Evolutionary conservation across 805 yeast species (phyloP), one percentile per base, ranked within the genome.

Genomic region (Candida bentonensis): DNA sequence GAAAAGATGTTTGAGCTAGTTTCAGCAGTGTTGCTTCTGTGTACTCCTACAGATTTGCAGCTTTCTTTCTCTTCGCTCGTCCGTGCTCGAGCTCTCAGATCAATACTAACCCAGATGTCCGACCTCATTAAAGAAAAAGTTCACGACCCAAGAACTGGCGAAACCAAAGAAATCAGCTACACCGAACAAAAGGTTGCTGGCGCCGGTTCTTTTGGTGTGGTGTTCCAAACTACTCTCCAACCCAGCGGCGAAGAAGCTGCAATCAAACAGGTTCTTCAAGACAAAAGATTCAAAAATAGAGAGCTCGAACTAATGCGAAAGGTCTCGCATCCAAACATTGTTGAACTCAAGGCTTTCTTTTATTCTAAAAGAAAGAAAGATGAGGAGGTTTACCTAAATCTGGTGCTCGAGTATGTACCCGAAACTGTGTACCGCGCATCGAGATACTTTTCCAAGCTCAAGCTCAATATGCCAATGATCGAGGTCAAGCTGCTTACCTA

Each of bases 201-300:
- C n/a, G 94, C 85, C 63, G 98, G 98, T 9, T 88, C 97, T n/a
- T 92, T 92, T 66, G 98, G 98, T 2, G 88, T 87, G 26, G 98
- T 92, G n/a, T 87, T 86, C 60, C 92, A 85, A 53, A 86, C 95
- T 4, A 78, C 75, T 47, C 68, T 92, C 33, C 58, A 74, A 48
- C 87, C 89, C 15, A 71, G 82, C 21, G 78, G 82, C 48, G 83
- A 79, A 54, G 73, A 78, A 36, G 94, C 89, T 17, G 98, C 98
- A 42, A 86, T 92, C 59, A 92, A 92, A 64, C 76, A 94, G 53
- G 99, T 92, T n/a, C 70, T 89, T 22, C 97, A 92, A 61, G 99
- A 92, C 64, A 84, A 81, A 58, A 69, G 97, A 41, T 92, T 88
- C 73, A 82, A 92, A 89, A 92, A 65, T 80, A 74, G 99, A 63